Base-by-base conservation (phyloP, 345 rosid species). In the Heritiera fomes region DNA sequence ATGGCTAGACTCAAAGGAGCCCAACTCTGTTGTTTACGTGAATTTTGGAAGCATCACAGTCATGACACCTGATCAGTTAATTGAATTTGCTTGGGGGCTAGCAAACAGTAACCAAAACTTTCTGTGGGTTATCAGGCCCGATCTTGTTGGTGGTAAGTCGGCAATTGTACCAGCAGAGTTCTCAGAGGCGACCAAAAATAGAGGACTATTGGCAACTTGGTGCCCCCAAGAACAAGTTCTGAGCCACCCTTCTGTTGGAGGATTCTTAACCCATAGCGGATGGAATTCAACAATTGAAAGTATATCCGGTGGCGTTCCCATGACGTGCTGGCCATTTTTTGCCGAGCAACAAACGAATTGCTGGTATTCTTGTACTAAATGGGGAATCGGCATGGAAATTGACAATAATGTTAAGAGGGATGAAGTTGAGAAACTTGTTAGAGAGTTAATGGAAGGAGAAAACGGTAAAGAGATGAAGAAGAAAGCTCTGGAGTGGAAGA, bases 211-310 rank as follows among this genome's bases (percentile, higher is more conserved):
- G 30, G 75, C 85, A 12, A 81, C 79, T 62, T 91, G 95, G 93
- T 89, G 93, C 72, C 87, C 91, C 0, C 95, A 91, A 10, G 88
- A 86, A 68, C 72, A 79, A 74, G 91, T 91, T 45, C 80, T 91
- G 5, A 79, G 65, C 49, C 93, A 89, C 81, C 87, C 88, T 7
- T 70, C 90, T 0, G 23, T 87, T 0, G 92, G 92, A 8, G 93
- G 88, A 13, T 87, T 91, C 65, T 77, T 91, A 45, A 89, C 93
- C 0, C 95, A 91, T 17, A 77, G 81, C 10, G 93, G 95, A 2
- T 91, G 95, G 95, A 91, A 91, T 72, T 91, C 95, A 2, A 88
- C 82, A 4, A 5, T 88, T 2, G 95, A 91, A 79, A 88, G 93
- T 34, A 76, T 91, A 1, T 66, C 75, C 0, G 11, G 77, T 0